Evolutionary conservation across 2,329 filamentous ascomycete genomes (phyloP), one percentile per base, ranked within the genome.

Genomic region (Sarocladium kiliense): DNA sequence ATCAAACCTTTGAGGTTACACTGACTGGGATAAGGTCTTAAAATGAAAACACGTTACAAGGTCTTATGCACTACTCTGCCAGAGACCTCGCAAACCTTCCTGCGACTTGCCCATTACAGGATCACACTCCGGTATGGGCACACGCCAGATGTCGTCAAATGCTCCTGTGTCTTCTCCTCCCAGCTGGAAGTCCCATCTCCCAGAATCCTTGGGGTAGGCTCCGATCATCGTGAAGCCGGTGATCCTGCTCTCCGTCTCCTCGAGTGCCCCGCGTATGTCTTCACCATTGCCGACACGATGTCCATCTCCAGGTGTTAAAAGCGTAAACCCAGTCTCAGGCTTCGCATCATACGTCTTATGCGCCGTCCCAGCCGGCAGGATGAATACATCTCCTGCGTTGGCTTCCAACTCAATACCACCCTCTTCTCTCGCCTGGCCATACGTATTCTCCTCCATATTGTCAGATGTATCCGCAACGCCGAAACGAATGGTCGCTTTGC

Each of bases 281-380:
- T 66, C 64, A 0, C 64, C 64, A 30, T 66, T 64, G n/a, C 30
- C 47, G 30, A 70, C 66, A 11, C 63, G 65, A 59, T 71, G 69
- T 1, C 66, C 71, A 27, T 72, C 66, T 0, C 76, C 75, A 0
- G 78, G 77, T 32, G 74, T 74, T 54, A 79, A 58, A 21, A 79
- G 50, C 42, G 59, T 55, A 42, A 67, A 61, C 3, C 58, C 62
- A 0, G 64, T 67, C 9, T 60, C 59, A 0, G 77, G 76, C 9
- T 54, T 61, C 0, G 77, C 69, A 30, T 76, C 60, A 58, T 73
- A 74, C 0, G 78, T 81, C 66, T 82, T 83, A 60, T 84, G 80
- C 10, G 78, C 73, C 1, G 79, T 72, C 0, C 81, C 80, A 0
- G 79, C 78, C 0, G 82, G 82, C 2, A 85, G 70, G 16, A 85